Evolutionary conservation across 2,329 filamentous ascomycete genomes (phyloP), one percentile per base, ranked within the genome.

Genomic region (Trichoderma atroviride): DNA sequence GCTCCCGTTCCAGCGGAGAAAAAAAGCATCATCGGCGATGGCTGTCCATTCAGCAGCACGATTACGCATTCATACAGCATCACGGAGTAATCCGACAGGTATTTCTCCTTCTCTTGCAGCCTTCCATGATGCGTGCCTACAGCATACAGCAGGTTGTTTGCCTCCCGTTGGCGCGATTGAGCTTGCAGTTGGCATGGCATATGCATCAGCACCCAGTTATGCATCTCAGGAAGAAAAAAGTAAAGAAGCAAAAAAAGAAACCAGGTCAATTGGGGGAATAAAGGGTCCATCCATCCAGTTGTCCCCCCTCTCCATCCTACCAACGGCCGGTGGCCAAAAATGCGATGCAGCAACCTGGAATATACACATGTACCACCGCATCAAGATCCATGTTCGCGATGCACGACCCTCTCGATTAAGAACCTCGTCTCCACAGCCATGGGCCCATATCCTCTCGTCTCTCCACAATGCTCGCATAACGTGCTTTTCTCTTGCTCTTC

Each of bases 381-480:
- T 31, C 50, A 35, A 43, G 37, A 64, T 64, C 61, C 61, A 31
- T 64, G 61, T 64, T 56, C 24, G 19, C 22, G 64, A 67, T 67
- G 64, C 64, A 67, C n/a, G 64, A 52, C 64, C 53, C 63, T 64
- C 61, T 67, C 29, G 59, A 67, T 67, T 55, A 37, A 67, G 55
- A 59, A 67, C 31, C 29, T 58, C 29, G 53, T 58, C 63, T 35
- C 63, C 63, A 66, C 63, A 47, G 27, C 11, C 62, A 56, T 57
- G 50, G 62, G 62, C 33, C 60, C 16, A 43, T 43, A 35, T 40
- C 33, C 29, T 11, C 9, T 53, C 43, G 1, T 4, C 52, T 58
- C 63, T 66, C 63, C 63, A 57, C 63, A 55, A 47, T 24, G 40
- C 35, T 35, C 57, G 16, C n/a, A 58, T 37, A 37, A 57, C 37